Conservation (phyloP, 2,329 filamentous ascomycete species). For the Aspergillus texensis region DNA sequence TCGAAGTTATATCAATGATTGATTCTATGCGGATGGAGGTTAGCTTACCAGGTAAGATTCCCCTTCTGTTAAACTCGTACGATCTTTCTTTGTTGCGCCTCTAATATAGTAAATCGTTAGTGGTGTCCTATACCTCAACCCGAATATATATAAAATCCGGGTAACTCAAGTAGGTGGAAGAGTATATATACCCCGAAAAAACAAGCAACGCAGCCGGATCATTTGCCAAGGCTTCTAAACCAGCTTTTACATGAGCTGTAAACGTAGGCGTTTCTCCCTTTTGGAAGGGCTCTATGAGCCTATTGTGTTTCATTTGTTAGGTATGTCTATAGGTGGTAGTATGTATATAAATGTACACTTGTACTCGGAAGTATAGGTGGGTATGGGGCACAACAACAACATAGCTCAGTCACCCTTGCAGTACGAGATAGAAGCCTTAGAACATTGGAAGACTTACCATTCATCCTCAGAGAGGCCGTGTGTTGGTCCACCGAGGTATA, state of each 20-base stretch:
- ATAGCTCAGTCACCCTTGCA: not conserved
- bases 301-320: constrained; percentile 26
- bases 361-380: not conserved
- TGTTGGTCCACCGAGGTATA: constrained; percentile 66
- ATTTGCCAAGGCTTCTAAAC: constrained; percentile 56
- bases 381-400: not conserved
- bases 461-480: constrained; percentile 60
- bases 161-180: constrained; percentile 20
- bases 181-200: constrained; percentile 67
- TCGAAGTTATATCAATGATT: too few species aligned
- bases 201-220: constrained; percentile 59
- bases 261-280: constrained; percentile 77
- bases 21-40: too few species aligned
- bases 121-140: not conserved
- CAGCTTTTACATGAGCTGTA: constrained; percentile 71
- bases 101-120: constrained; percentile 39
- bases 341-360: not conserved
- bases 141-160: not conserved
- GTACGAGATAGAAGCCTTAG: not conserved
- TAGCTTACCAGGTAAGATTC: constrained; percentile 58
- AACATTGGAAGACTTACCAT: constrained; percentile 49
- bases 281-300: constrained; percentile 77
- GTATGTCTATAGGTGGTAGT: not conserved
- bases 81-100: constrained; percentile 62
- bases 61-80: constrained; percentile 61